Conservation (phyloP, 1,139 yeast species). For the Saccharomyces hybrid region DNA sequence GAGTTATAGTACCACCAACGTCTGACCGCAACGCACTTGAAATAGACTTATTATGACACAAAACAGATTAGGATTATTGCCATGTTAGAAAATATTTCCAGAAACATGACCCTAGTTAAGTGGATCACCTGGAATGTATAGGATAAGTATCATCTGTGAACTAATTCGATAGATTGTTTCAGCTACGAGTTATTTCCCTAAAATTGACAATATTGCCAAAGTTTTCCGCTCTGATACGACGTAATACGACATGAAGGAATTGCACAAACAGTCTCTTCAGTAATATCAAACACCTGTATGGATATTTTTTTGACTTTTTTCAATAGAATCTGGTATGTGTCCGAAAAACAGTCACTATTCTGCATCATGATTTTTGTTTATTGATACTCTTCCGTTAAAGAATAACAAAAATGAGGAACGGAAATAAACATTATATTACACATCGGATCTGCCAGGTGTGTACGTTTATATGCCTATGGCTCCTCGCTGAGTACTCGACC, state of each 20-base stretch:
- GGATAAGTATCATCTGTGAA: neutral
- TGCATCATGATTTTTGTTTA: neutral
- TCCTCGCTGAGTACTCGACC: neutral
- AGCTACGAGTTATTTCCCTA: neutral
- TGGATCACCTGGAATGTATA: neutral
- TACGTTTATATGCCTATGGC: neutral
- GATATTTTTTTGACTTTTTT: neutral
- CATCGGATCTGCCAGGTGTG: neutral
- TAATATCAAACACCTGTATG: neutral
- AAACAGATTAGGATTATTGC: neutral
- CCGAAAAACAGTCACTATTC: neutral
- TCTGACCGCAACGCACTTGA: neutral
- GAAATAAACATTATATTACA: neutral
- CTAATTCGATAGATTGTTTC: neutral
- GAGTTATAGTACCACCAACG: too few relatives aligned
- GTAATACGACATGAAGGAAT: neutral
- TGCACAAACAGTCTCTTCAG: neutral
- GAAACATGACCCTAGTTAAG: neutral
- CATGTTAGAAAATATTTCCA: neutral
- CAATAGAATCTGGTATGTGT: neutral
- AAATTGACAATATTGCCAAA: neutral
- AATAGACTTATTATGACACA: neutral
- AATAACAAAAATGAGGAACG: neutral
- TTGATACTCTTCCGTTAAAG: neutral
- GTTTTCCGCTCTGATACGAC: neutral